A percentile compares a stretch with the other conserved stretches of the same genome.
Evolutionary conservation across 805 yeast species (phyloP).

Genomic region (Wickerhamiella domercqiae): DNA sequence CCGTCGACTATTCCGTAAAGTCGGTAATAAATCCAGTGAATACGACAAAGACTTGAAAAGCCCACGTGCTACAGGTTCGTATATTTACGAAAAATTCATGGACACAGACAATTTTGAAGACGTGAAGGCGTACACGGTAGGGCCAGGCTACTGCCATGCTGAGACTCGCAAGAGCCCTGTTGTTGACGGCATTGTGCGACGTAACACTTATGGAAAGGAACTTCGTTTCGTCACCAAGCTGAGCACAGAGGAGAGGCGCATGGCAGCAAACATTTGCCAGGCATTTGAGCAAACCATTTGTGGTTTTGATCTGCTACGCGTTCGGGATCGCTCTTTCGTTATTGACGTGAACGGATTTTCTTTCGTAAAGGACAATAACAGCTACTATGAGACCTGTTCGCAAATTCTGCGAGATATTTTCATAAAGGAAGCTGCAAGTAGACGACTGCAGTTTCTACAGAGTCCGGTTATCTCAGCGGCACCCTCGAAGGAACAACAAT

Average conservation of each 20-base stretch:
- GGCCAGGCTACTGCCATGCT: constrained; percentile 83
- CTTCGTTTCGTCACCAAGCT: constrained; percentile 77
- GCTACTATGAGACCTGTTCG: constrained; percentile 75
- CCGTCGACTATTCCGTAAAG: constrained; percentile 79
- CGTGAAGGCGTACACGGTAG: constrained; percentile 96
- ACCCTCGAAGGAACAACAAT: constrained; percentile 43
- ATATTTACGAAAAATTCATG: constrained; percentile 85
- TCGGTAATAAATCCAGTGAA: constrained; percentile 93
- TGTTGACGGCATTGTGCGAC: constrained; percentile 95
- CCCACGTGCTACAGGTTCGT: constrained; percentile 85
- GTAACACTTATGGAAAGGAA: constrained; percentile 96
- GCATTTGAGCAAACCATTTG: constrained; percentile 87
- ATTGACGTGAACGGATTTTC: constrained; percentile 98
- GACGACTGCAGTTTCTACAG: constrained; percentile 18
- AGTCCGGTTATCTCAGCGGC: constrained; percentile 6
- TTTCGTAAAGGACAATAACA: constrained; percentile 81
- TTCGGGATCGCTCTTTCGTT: constrained; percentile 74
- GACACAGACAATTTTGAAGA: constrained; percentile 97
- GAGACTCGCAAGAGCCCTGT: constrained; percentile 98
- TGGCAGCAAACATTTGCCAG: constrained; percentile 63
- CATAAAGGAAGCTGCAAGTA: constrained; percentile 34
- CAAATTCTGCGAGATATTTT: constrained; percentile 62
- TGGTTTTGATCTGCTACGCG: constrained; percentile 89
- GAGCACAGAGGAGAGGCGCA: constrained; percentile 53
- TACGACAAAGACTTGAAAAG: constrained; percentile 62